Conservation (phyloP, 108 stramenopile genomes). For the Licmophora abbreviata region DNA sequence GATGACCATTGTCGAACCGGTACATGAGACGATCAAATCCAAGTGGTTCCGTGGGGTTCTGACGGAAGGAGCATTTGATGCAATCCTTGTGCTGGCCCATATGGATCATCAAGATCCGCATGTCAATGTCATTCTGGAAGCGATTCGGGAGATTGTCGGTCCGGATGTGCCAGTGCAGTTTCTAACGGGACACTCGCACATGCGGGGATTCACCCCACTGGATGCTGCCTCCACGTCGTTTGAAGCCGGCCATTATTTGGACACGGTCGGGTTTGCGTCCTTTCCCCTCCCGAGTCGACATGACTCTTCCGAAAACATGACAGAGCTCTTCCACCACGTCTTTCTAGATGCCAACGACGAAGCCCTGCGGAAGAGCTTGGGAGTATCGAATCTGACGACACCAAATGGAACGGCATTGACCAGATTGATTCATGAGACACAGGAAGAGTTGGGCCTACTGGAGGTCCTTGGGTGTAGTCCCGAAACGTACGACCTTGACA, state of each 20-base stretch:
- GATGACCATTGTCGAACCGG: slow-evolving; percentile 32
- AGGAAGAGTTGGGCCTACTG: slow-evolving; percentile 36
- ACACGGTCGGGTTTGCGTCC: slow-evolving; percentile 68
- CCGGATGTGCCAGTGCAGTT: slow-evolving; percentile 64
- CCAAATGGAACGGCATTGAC: slow-evolving; percentile 44
- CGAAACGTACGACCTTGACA: slow-evolving; percentile 17
- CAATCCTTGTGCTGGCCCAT: slow-evolving; percentile 68
- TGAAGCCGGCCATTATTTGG: slow-evolving; percentile 64
- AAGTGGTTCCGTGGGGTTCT: slow-evolving; percentile 52
- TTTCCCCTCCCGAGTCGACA: slow-evolving; percentile 27
- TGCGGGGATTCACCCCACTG: slow-evolving; percentile 20
- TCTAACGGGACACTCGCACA: slow-evolving; percentile 70
- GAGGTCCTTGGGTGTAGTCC: slow-evolving; percentile 49
- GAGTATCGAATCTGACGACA: slow-evolving; percentile 27
- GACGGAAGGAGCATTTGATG: slow-evolving; percentile 32
- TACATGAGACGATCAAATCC: slow-evolving; percentile 36
- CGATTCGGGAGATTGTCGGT: slow-evolving; percentile 40
- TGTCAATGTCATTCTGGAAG: slow-evolving; percentile 27
- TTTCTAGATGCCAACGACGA: slow-evolving; percentile 41
- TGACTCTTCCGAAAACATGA: neutral
- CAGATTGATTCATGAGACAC: slow-evolving; percentile 34
- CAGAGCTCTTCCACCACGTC: slow-evolving; percentile 28
- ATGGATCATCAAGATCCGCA: slow-evolving; percentile 62
- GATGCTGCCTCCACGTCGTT: slow-evolving; percentile 34
- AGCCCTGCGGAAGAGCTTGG: slow-evolving; percentile 18